A percentile compares a stretch with the other conserved stretches of the same genome.
Conservation (phyloP, 2,329 filamentous ascomycete genomes). For the Hypoxylon sp. region DNA sequence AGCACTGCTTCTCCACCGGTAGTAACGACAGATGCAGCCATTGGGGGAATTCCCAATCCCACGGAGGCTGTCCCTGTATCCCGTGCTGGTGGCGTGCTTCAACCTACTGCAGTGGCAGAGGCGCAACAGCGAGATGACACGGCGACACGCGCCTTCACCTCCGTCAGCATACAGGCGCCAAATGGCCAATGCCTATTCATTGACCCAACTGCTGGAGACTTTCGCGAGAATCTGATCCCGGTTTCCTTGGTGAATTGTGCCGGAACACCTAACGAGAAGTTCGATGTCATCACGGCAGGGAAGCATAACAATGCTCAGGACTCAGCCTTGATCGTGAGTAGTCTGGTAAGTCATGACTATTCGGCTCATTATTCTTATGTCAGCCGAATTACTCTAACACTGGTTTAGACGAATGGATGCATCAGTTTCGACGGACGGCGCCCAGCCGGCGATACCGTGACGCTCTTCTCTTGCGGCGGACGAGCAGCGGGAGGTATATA, state of each 20-base stretch:
- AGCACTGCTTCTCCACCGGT: constrained; percentile 8
- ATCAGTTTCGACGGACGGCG: constrained; percentile 65
- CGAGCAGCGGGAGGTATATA: constrained; percentile 63
- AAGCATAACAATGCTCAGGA: constrained; percentile 62
- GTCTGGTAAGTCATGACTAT: constrained; percentile 54
- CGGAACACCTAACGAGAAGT: constrained; percentile 63
- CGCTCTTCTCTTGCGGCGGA: constrained; percentile 67
- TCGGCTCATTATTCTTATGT: background rate
- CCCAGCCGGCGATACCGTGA: constrained; percentile 62
- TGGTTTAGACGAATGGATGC: constrained; percentile 62
- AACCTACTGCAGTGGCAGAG: constrained; percentile 65
- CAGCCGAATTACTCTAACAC: constrained; percentile 21
- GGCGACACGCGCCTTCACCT: constrained; percentile 62
- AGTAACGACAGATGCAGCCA: constrained; percentile 9
- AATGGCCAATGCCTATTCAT: constrained; percentile 67
- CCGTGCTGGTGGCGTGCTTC: constrained; percentile 64
- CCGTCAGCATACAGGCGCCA: constrained; percentile 62
- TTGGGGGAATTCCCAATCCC: constrained; percentile 55
- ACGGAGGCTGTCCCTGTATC: constrained; percentile 64
- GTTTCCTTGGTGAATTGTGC: constrained; percentile 62
- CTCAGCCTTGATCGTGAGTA: constrained; percentile 64
- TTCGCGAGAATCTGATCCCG: constrained; percentile 68
- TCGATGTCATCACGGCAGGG: constrained; percentile 66
- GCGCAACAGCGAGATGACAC: constrained; percentile 63
- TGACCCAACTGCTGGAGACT: constrained; percentile 67